Base-by-base conservation (phyloP, 2,329 filamentous ascomycete genomes). In the Ophiostoma novo-ulmi region DNA sequence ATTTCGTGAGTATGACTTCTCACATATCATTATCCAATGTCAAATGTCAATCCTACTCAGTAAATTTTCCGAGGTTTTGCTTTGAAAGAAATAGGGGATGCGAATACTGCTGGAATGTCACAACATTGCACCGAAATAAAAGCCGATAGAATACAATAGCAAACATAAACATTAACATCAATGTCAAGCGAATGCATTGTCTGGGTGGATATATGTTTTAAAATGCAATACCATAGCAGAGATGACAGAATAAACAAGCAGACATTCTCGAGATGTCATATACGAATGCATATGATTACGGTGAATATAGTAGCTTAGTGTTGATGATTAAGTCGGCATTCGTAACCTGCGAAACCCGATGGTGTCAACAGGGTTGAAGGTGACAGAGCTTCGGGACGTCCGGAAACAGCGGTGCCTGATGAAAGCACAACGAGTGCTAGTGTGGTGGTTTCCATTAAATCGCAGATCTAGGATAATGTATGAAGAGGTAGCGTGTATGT, bases 51-150 rank as follows among this genome's bases (percentile, higher is more conserved):
- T 39, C 1, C 38, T 11, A 39, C 31, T 31, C 31, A 31, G 31
- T 31, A 31, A 31, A 31, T 31, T 31, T 31, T 39, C 38, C 8
- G 38, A 39, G 38, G 38, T 39, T 11, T 39, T 8, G 8, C 11
- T 39, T 39, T 39, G 8, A 39, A 39, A 8, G 1, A 48, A 7
- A 5, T 26, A 58, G 17, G n/a, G 52, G 52, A 58, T 58, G 52
- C 52, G 52, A 58, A 58, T 58, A 58, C 52, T 58, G 52, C 22
- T 58, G 52, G 52, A 58, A 58, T 58, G 52, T n/a, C 22, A 26
- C 52, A 26, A 58, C 26, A 58, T 58, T 58, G 13, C 52, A n/a
- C 52, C 52, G n/a, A 26, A 55, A 10, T 55, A 58, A 11, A 58
- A 8, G 17, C 22, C n/a, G 26, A 26, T n/a, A 17, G 31, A 10